These are phyloP conservation scores for Lepiota venenata DNA, from an alignment of 768 basidiomycete genomes.

Conservation along the genomic window DNA sequence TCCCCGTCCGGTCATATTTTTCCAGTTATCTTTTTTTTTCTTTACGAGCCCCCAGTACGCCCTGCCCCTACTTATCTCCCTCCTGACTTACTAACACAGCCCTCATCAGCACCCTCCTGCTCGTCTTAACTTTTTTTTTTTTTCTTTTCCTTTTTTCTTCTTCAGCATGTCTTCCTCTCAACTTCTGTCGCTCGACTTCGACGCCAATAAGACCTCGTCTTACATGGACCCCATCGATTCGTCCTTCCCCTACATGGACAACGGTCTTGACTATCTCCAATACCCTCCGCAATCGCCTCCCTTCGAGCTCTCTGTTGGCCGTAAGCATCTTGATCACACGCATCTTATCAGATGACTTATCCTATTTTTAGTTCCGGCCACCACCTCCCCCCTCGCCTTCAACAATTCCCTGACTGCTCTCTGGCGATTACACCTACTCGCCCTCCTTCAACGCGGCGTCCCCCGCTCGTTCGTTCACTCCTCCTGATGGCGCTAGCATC, in stretches of 20 bases:
- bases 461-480: slow-evolving; percentile 66
- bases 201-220: slow-evolving; percentile 43
- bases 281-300: slow-evolving; percentile 59
- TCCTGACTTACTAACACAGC: slow-evolving; percentile 23
- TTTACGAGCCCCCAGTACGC: slow-evolving; percentile 22
- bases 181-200: slow-evolving; percentile 44
- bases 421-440: slow-evolving; percentile 54
- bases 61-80: slow-evolving; percentile 18
- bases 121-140: slow-evolving; percentile 23
- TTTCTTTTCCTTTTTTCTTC: slow-evolving; percentile 22
- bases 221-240: slow-evolving; percentile 47
- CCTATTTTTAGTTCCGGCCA: slow-evolving; percentile 43
- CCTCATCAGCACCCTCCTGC: slow-evolving; percentile 18
- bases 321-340: slow-evolving; percentile 38
- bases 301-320: slow-evolving; percentile 61
- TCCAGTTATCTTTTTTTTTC: slow-evolving; percentile 32
- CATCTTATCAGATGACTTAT: slow-evolving; percentile 13
- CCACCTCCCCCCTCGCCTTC: slow-evolving; percentile 63
- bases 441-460: slow-evolving; percentile 49
- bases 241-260: slow-evolving; percentile 48
- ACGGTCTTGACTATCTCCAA: slow-evolving; percentile 60
- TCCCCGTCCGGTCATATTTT: slow-evolving; percentile 16
- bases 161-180: slow-evolving; percentile 30
- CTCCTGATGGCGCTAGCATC: slow-evolving; percentile 56
- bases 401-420: slow-evolving; percentile 51